Percentiles rank a stretch among this genome's conserved stretches.
Conservation (phyloP, 768 basidiomycete genomes). For the Zangia roseola region DNA sequence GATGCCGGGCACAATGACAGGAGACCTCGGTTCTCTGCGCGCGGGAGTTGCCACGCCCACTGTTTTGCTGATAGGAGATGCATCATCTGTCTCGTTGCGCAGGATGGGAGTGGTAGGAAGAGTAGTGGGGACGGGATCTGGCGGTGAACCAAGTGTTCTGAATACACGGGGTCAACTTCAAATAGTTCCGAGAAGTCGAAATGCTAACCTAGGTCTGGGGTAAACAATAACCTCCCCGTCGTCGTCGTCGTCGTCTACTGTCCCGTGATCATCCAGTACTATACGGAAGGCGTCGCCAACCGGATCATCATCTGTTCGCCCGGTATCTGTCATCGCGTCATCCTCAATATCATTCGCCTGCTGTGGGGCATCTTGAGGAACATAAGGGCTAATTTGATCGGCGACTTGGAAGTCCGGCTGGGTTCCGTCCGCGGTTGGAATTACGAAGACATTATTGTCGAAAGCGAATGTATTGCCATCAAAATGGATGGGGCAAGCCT, state of each 20-base stretch:
- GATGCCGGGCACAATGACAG: constrained; percentile 33
- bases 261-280: constrained; percentile 38
- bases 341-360: constrained; percentile 43
- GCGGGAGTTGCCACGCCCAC: constrained; percentile 16
- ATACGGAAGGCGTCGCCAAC: constrained; percentile 66
- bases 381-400: constrained; percentile 19
- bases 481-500: constrained; percentile 28
- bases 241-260: constrained; percentile 46
- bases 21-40: constrained; percentile 26
- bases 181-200: neutral
- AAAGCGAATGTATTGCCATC: constrained; percentile 23
- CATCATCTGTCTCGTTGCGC: constrained; percentile 2
- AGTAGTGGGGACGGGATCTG: constrained; percentile 1
- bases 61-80: neutral
- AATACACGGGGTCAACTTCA: constrained; percentile 3
- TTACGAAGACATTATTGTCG: constrained; percentile 1
- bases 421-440: constrained; percentile 6
- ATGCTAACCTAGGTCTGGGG: constrained; percentile 52
- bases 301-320: constrained; percentile 72
- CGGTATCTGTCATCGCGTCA: constrained; percentile 64
- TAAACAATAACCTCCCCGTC: constrained; percentile 76
- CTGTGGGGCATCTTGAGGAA: neutral
- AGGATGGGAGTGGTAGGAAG: constrained; percentile 24
- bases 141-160: constrained; percentile 23
- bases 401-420: neutral